Conservation (phyloP, 495 filamentous ascomycete genomes). For the Bacidia gigantensis region DNA sequence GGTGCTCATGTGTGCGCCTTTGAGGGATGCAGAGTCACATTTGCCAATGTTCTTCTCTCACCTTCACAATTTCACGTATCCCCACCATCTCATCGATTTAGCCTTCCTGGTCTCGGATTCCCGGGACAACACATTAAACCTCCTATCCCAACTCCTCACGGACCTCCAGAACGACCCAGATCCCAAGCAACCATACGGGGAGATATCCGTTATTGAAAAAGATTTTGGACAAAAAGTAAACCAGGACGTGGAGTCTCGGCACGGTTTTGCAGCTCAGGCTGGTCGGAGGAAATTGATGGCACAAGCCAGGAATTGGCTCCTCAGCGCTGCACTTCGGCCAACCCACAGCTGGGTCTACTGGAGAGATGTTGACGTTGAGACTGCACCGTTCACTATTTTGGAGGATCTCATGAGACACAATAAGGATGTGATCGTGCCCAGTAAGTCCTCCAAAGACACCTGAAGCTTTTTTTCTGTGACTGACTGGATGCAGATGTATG, state of each 20-base stretch:
- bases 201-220: slow-evolving; percentile 96
- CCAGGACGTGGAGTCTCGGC: slow-evolving; percentile 93
- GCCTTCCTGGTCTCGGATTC: slow-evolving; percentile 97
- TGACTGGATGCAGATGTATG: slow-evolving; percentile 64
- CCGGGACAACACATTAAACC: slow-evolving; percentile 73
- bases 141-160: slow-evolving; percentile 58
- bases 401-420: slow-evolving; percentile 99
- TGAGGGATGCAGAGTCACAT: slow-evolving; percentile 87
- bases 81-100: slow-evolving; percentile 88
- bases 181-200: slow-evolving; percentile 71
- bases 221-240: slow-evolving; percentile 98
- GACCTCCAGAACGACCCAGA: slow-evolving; percentile 71
- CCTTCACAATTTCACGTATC: slow-evolving; percentile 91
- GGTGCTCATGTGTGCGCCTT: slow-evolving; percentile 86
- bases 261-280: slow-evolving; percentile 95
- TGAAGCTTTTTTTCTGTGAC: background rate
- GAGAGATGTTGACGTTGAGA: slow-evolving; percentile 97
- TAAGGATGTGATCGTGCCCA: slow-evolving; percentile 97
- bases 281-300: slow-evolving; percentile 93
- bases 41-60: slow-evolving; percentile 97
- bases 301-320: slow-evolving; percentile 91
- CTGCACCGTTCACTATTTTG: slow-evolving; percentile 86
- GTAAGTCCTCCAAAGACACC: slow-evolving; percentile 43
- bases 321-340: slow-evolving; percentile 84
- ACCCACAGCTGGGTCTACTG: slow-evolving; percentile 99